Base-by-base conservation (phyloP, 2,329 filamentous ascomycete genomes). In the Fusarium sulawesiense region DNA sequence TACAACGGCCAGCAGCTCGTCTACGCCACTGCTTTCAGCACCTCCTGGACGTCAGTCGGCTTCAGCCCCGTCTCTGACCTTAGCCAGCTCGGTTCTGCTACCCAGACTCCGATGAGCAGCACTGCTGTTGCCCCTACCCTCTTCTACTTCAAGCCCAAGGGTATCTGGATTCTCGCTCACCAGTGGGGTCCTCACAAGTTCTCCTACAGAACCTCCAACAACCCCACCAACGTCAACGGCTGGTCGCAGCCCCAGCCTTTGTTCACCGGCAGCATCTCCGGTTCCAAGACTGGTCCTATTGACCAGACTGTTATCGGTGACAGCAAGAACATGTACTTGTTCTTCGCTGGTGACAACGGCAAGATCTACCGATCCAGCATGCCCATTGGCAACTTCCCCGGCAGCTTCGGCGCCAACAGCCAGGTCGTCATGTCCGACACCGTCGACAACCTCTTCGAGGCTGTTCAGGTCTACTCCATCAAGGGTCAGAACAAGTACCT, bases 291-390 rank as follows among this genome's bases (percentile, higher is more conserved):
- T 0, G 87, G 87, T 1, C 75, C 81, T 13, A 91, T 92, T 64
- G 89, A 91, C 76, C 88, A 90, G 78, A 87, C 88, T 0, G 68
- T 91, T 59, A 91, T 91, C 67, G 88, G 86, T 42, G 89, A 91
- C 76, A 78, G 78, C 74, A 78, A 75, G 9, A 85, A 86, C 78
- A 90, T 91, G 87, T 91, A 91, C 71, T 80, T 92, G 7, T 92
- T 91, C 84, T 91, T 91, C 71, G 83, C 84, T 0, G 89, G 88
- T 10, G 89, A 92, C 78, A 90, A 91, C 67, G 89, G 89, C 76
- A 85, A 84, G 47, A 89, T 92, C 74, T 91, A 91, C 79, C 84
- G 89, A 2, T 76, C 88, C 55, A 86, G 83, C 75, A 91, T 91
- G 87, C 83, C 89, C 40, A 86, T 90, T 25, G 83, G 77, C 48